Base-by-base conservation (phyloP, 257 asterid species). In the Solanum clarkiae region DNA sequence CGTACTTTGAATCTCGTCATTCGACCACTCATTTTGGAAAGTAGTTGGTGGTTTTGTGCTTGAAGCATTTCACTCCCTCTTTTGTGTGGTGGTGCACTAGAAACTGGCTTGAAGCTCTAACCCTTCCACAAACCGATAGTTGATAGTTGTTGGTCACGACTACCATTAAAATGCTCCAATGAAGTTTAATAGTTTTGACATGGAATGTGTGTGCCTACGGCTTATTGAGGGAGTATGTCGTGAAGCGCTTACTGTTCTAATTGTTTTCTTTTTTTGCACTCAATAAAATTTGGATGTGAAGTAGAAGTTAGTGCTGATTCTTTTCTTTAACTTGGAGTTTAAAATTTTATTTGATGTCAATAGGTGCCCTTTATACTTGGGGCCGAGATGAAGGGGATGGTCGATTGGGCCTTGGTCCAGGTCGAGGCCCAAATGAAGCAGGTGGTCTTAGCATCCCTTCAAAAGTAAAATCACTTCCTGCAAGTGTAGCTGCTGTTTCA, bases 381-480 rank as follows among this genome's bases (percentile, higher is more conserved):
- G 99, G 98, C 17, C 92, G 99, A 89, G 99, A 97, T 82, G 98
- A 97, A 90, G 99, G 99, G 62, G 99, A 97, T 86, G 98, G 99
- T 88, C 91, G 99, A 86, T 88, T 95, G 91, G 99, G 99, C 86
- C 98, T 97, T 86, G 98, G 99, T 12, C 98, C 99, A 63, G 90
- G 92, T 69, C 96, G 98, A 86, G 99, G 99, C 80, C 99, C 97
- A 24, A 93, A 95, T 89, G 88, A 88, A 85, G 97, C 97, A 6
- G 99, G 99, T 57, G 99, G 98, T 18, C 91, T 92, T 80, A 93
- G 99, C 92, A 89, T 93, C 77, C 99, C 99, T 44, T 89, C 92
- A 87, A 90, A 92, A 89, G 97, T 95, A 53, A 91, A 91, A 87
- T 95, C 94, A 80, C 84, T 97, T 88, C 92, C 93, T 26, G 92